These are phyloP conservation scores for Eudorina sp. DNA, from an alignment of 139 green algal species.

Conservation along the genomic window DNA sequence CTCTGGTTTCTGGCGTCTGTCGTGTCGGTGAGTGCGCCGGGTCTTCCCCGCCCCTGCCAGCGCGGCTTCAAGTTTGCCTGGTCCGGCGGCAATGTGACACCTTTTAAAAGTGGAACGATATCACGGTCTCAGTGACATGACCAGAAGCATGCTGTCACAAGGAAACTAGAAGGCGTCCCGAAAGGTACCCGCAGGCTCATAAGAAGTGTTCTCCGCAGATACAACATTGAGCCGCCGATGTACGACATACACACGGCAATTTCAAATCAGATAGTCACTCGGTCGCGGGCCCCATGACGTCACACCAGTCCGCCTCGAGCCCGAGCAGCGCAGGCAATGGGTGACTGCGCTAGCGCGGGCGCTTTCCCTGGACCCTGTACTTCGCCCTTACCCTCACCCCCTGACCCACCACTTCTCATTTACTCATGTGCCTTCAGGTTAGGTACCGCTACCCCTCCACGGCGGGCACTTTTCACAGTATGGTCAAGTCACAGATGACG, in stretches of 20 bases:
- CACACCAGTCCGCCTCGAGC: too few relatives aligned
- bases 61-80: background rate
- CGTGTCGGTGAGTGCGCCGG: background rate
- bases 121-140: too few relatives aligned
- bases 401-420: too few relatives aligned
- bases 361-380: too few relatives aligned
- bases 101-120: background rate
- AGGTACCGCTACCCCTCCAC: background rate
- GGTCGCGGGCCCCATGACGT: background rate
- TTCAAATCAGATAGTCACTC: background rate
- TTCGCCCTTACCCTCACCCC: background rate
- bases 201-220: background rate
- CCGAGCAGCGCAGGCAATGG: too few relatives aligned
- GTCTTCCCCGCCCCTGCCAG: too few relatives aligned
- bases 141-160: background rate
- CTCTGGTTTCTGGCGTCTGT: background rate
- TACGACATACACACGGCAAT: too few relatives aligned
- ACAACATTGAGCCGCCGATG: too few relatives aligned
- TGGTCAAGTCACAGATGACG: background rate
- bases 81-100: background rate
- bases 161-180: background rate
- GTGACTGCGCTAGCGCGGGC: too few relatives aligned
- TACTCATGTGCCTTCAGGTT: background rate
- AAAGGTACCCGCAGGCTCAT: background rate
- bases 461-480: background rate